A percentile compares a stretch with the other conserved stretches of the same genome.
Conservation (phyloP, 2,329 filamentous ascomycete genomes). For the Penicillium palitans region DNA sequence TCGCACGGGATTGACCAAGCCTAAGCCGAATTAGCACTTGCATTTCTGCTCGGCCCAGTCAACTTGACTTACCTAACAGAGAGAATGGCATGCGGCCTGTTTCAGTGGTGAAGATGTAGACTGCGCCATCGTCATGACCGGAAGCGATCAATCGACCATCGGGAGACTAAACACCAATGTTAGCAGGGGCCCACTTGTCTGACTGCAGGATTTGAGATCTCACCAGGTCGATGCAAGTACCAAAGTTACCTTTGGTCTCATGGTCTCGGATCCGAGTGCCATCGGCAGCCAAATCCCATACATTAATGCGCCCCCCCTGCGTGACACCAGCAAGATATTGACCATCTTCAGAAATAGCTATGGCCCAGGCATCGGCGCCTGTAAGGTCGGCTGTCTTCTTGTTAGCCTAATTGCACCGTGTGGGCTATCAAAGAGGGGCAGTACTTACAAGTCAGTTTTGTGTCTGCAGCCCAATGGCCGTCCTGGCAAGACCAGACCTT, state of each 20-base stretch:
- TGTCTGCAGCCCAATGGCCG: conserved; percentile 56
- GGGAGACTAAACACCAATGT: conserved; percentile 48
- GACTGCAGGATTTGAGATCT: conserved; percentile 18
- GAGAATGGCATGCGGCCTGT: conserved; percentile 83
- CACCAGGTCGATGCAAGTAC: conserved; percentile 79
- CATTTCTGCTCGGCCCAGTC: not conserved
- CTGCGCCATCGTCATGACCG: conserved; percentile 85
- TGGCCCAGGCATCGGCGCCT: conserved; percentile 78
- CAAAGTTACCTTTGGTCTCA: conserved; percentile 91
- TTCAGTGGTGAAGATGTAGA: conserved; percentile 95
- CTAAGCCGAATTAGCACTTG: conserved; percentile 46
- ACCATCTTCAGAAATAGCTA: conserved; percentile 81
- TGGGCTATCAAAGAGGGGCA: not conserved
- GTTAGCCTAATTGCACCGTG: conserved; percentile 6
- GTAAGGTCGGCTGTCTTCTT: conserved; percentile 15
- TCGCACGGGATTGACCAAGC: conserved; percentile 82
- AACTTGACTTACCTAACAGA: conserved; percentile 63
- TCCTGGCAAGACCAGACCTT: conserved; percentile 73
- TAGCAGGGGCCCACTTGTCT: not conserved
- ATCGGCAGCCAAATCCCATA: conserved; percentile 70
- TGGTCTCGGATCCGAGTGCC: conserved; percentile 72
- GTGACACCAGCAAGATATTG: conserved; percentile 83
- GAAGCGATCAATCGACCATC: conserved; percentile 87
- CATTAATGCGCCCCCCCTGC: conserved; percentile 81
- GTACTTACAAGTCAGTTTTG: conserved; percentile 46